Evolutionary conservation across 768 basidiomycete species (phyloP).

Genomic region (Kwoniella pini): DNA sequence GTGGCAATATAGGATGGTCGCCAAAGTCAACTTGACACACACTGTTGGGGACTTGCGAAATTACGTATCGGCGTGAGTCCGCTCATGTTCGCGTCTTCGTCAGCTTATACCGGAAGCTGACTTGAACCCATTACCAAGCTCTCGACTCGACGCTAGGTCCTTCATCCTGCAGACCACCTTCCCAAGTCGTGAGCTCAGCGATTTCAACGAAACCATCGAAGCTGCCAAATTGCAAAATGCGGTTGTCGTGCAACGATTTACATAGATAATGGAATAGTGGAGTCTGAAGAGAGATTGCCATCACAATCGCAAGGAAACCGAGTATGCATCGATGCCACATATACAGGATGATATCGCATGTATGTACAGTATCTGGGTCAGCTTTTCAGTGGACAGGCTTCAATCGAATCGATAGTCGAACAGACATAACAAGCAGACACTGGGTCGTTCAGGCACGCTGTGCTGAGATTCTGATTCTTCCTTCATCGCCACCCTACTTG

Average conservation of each 20-base stretch:
- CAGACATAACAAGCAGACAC: too few species aligned
- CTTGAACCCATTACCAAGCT: constrained; percentile 56
- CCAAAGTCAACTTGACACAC: constrained; percentile 85
- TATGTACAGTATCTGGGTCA: too few species aligned
- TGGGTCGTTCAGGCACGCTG: too few species aligned
- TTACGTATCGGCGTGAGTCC: constrained; percentile 84
- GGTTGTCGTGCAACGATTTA: constrained; percentile 76
- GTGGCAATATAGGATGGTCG: constrained; percentile 65
- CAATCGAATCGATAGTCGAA: too few species aligned
- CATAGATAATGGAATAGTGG: constrained; percentile 13
- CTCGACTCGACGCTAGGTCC: constrained; percentile 66
- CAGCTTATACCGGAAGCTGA: background rate
- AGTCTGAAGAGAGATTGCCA: too few species aligned
- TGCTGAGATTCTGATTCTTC: too few species aligned
- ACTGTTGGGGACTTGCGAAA: constrained; percentile 79
- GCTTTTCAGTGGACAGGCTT: too few species aligned
- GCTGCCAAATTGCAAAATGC: constrained; percentile 73
- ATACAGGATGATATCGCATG: too few species aligned
- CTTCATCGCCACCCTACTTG: too few species aligned
- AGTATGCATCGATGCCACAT: too few species aligned
- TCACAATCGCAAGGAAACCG: too few species aligned
- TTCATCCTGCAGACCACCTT: constrained; percentile 88
- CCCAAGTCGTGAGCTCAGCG: constrained; percentile 72
- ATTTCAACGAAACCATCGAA: constrained; percentile 68
- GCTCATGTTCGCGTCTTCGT: background rate